These are phyloP conservation scores for Pseudogymnoascus sp. DNA, from an alignment of 2,329 filamentous ascomycete genomes.

Conservation along the genomic window DNA sequence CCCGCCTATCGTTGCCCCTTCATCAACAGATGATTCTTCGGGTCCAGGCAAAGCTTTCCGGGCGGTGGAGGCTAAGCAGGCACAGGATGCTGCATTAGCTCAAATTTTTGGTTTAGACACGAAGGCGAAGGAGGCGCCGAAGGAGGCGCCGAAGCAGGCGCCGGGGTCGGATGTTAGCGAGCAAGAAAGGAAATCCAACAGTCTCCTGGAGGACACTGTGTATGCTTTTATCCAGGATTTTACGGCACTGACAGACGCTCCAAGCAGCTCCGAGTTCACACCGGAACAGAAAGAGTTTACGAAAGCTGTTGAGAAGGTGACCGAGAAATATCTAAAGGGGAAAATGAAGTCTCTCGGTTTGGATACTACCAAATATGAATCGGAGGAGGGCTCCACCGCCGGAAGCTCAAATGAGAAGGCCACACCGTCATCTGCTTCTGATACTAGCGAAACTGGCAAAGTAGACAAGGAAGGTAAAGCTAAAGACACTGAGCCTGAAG, in stretches of 20 bases:
- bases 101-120: slow-evolving; percentile 44
- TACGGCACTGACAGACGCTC: slow-evolving; percentile 32
- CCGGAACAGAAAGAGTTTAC: slow-evolving; percentile 39
- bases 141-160: neutral
- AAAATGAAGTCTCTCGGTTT: slow-evolving; percentile 11
- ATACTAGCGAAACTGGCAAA: slow-evolving; percentile 18
- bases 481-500: no score
- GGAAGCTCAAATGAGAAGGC: slow-evolving; percentile 15
- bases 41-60: slow-evolving; percentile 38
- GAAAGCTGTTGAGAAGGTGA: slow-evolving; percentile 42
- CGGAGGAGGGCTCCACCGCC: slow-evolving; percentile 11
- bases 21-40: slow-evolving; percentile 30
- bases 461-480: no score
- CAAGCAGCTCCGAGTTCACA: slow-evolving; percentile 30
- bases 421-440: slow-evolving; percentile 15
- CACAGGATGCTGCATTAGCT: slow-evolving; percentile 45
- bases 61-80: slow-evolving; percentile 45
- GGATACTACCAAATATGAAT: slow-evolving; percentile 10
- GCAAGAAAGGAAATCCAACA: slow-evolving; percentile 15
- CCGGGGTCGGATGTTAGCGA: neutral
- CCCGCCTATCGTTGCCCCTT: slow-evolving; percentile 24
- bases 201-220: slow-evolving; percentile 22
- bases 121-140: slow-evolving; percentile 11
- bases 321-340: slow-evolving; percentile 40
- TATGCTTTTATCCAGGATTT: slow-evolving; percentile 33